phyloP scores from a whole-genome alignment of 768 basidiomycete genomes.

The Termitomyces sp. region DNA sequence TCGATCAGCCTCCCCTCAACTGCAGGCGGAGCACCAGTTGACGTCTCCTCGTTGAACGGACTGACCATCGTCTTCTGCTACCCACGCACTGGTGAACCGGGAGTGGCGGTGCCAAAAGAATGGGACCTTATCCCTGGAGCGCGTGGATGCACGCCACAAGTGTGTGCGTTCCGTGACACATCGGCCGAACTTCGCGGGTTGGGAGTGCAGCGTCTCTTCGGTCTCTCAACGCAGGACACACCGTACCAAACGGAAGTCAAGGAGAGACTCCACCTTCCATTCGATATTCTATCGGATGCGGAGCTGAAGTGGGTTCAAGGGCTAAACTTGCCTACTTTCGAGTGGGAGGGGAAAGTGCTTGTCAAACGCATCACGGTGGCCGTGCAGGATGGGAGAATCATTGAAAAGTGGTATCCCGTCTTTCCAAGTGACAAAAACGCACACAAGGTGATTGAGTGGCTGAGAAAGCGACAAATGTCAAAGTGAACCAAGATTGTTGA shows the following conservation, averaged over 20 bases:
- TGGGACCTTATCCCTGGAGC: constrained; percentile 20
- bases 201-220: constrained; percentile 16
- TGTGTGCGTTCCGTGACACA: constrained; percentile 17
- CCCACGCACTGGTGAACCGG: constrained; percentile 16
- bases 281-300: constrained; percentile 15
- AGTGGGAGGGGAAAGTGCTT: constrained; percentile 14
- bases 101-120: constrained; percentile 11
- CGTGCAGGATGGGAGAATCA: constrained; percentile 13
- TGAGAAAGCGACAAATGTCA: constrained; percentile 6
- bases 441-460: constrained; percentile 14
- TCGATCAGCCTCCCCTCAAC: constrained; percentile 13
- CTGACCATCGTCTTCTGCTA: constrained; percentile 17
- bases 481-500: background rate
- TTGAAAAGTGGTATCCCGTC: constrained; percentile 16
- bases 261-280: constrained; percentile 16
- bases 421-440: constrained; percentile 16
- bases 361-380: constrained; percentile 14
- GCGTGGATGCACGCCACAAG: constrained; percentile 18
- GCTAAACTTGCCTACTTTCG: constrained; percentile 15
- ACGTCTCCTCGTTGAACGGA: constrained; percentile 13
- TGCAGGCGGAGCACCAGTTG: constrained; percentile 7
- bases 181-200: constrained; percentile 11
- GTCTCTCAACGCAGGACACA: constrained; percentile 16
- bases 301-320: constrained; percentile 11
- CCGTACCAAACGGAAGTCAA: constrained; percentile 16